Evolutionary conservation across 1,284 basidiomycete genomes (phyloP).

Genomic region (Schizophyllum commune): DNA sequence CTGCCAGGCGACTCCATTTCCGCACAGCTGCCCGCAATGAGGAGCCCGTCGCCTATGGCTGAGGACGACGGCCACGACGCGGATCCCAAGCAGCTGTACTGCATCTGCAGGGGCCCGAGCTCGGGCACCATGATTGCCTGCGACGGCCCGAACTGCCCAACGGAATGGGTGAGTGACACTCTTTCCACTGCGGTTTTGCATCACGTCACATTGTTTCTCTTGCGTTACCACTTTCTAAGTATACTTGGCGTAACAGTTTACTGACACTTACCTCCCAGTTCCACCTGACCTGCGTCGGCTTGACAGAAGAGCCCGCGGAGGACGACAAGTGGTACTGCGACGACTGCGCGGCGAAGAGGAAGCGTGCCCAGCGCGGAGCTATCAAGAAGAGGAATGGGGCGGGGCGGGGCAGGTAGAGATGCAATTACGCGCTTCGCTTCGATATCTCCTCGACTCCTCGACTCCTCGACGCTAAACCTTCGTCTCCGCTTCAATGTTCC

Average conservation of each 20-base stretch:
- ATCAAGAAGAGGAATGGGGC: constrained; percentile 29
- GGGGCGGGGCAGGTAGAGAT: not conserved
- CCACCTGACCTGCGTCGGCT: constrained; percentile 75
- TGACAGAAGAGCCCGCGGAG: constrained; percentile 51
- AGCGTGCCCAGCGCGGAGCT: constrained; percentile 38
- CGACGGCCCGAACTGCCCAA: constrained; percentile 81
- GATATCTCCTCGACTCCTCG: no score
- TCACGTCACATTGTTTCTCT: no score
- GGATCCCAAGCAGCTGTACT: constrained; percentile 77
- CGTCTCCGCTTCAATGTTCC: no score
- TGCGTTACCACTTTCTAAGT: no score
- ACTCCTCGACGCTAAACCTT: no score
- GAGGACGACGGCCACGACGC: constrained; percentile 45
- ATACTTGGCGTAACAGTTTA: constrained; percentile 7
- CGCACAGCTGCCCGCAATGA: constrained; percentile 11
- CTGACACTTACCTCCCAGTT: constrained; percentile 46
- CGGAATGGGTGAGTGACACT: constrained; percentile 81
- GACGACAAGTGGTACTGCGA: constrained; percentile 83
- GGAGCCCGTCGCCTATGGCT: constrained; percentile 15
- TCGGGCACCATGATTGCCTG: constrained; percentile 98
- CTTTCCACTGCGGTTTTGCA: no score
- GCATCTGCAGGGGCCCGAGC: constrained; percentile 80
- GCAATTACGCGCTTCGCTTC: not conserved
- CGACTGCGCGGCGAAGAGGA: constrained; percentile 48
- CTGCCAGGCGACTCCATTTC: constrained; percentile 21